A percentile compares a stretch with the other conserved stretches of the same genome.
Conservation (phyloP, 495 filamentous ascomycete genomes). For the Lasiosphaeriaceae sp. region DNA sequence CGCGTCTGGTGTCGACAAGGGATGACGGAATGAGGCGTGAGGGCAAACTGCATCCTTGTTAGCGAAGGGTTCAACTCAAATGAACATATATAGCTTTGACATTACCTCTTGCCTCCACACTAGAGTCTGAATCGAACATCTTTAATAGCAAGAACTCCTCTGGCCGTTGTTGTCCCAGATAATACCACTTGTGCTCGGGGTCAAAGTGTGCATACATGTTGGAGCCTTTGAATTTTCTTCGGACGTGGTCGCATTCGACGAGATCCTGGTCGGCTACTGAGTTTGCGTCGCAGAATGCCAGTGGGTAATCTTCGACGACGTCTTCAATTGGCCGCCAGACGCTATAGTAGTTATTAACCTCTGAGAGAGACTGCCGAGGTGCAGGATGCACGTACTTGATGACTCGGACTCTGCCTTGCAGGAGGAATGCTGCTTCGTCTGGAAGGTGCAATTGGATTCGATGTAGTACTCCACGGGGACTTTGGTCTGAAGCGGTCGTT, state of each 20-base stretch:
- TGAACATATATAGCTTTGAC: not conserved
- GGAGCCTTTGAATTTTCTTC: constrained; percentile 12
- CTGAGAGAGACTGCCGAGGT: not conserved
- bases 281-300: constrained; percentile 9
- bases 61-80: no score
- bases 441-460: not conserved
- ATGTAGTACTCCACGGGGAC: not conserved
- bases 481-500: not conserved
- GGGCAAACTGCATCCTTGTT: constrained; percentile 2
- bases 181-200: constrained; percentile 47
- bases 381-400: not conserved
- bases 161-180: constrained; percentile 47
- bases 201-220: constrained; percentile 10
- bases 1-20: not conserved
- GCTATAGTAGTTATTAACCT: not conserved
- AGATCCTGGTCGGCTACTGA: constrained; percentile 1
- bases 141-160: constrained; percentile 57
- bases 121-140: constrained; percentile 54
- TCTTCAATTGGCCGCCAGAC: constrained; percentile 4
- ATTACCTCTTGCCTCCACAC: constrained; percentile 6
- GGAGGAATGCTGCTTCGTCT: not conserved
- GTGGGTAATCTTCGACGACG: constrained; percentile 8
- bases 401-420: not conserved
- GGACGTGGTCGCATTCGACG: constrained; percentile 13
- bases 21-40: constrained; percentile 17